A percentile compares a stretch with the other conserved stretches of the same genome.
phyloP scores from a whole-genome alignment of 192 early-diverging fungal genomes.

The Tieghemiomyces parasiticus region DNA sequence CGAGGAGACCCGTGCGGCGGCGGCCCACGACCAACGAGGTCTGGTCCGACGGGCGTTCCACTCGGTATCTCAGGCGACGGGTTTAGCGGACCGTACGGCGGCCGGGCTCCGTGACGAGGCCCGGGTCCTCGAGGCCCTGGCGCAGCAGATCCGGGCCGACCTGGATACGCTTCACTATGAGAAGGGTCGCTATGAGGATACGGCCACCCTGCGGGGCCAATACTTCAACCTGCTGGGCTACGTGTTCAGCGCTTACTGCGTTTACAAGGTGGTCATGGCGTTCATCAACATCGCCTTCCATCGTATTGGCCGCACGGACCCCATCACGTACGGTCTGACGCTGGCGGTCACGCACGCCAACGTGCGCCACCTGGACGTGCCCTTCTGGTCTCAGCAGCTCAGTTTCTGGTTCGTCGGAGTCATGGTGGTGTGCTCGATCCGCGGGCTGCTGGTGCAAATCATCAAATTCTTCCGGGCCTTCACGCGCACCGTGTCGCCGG shows the following conservation, averaged over 20 bases:
- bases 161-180: conserved; percentile 73
- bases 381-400: conserved; percentile 79
- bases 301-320: conserved; percentile 58
- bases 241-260: conserved; percentile 77
- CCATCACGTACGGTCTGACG: conserved; percentile 65
- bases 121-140: conserved; percentile 38
- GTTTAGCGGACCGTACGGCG: conserved; percentile 13
- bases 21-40: background rate
- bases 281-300: conserved; percentile 63
- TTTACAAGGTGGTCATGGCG: conserved; percentile 74
- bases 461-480: conserved; percentile 61
- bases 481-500: conserved; percentile 51
- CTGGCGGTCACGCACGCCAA: conserved; percentile 48
- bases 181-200: conserved; percentile 35
- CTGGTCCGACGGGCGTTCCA: conserved; percentile 21
- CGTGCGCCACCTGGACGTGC: conserved; percentile 49
- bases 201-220: conserved; percentile 61
- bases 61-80: conserved; percentile 14
- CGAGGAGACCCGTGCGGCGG: conserved; percentile 13
- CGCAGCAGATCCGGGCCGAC: conserved; percentile 55
- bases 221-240: conserved; percentile 70
- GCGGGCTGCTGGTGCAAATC: conserved; percentile 72
- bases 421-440: conserved; percentile 78
- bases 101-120: conserved; percentile 26
- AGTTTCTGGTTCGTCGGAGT: conserved; percentile 85